Conservation (phyloP, 1,284 basidiomycete genomes). For the Malassezia nana region DNA sequence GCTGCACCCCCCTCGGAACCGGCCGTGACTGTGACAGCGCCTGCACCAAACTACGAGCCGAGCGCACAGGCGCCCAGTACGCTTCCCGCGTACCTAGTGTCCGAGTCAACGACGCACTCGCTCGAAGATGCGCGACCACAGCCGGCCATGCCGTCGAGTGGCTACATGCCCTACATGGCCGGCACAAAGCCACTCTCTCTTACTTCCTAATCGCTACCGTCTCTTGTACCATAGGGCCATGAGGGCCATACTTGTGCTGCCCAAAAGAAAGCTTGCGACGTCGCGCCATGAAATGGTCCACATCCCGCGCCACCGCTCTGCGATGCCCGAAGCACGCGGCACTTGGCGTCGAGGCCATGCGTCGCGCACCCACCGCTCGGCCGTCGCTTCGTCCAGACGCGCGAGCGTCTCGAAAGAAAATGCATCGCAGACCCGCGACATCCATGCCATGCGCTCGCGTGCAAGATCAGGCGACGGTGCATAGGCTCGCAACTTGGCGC, state of each 20-base stretch:
- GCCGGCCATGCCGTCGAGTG: neutral
- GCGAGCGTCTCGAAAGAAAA: constrained; percentile 73
- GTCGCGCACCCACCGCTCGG: constrained; percentile 33
- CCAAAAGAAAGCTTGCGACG: neutral
- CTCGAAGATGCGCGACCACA: neutral
- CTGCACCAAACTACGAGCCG: neutral
- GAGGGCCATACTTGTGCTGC: neutral
- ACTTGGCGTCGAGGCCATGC: constrained; percentile 47
- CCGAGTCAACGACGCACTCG: neutral
- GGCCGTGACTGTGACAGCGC: neutral
- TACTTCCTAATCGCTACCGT: neutral
- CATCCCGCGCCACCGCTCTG: neutral
- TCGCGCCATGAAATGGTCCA: neutral
- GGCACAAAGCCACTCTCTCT: neutral
- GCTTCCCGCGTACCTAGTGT: neutral
- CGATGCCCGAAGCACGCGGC: neutral
- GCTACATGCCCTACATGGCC: neutral
- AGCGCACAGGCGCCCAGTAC: neutral
- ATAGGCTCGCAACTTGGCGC: constrained; percentile 60
- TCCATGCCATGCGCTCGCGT: constrained; percentile 81
- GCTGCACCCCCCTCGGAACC: neutral
- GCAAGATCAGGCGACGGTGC: constrained; percentile 67
- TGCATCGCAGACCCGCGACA: constrained; percentile 74
- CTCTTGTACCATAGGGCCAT: neutral
- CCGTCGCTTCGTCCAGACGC: constrained; percentile 55